Conservation (phyloP, 2,329 filamentous ascomycete species). For the Emericellopsis cladophorae region DNA sequence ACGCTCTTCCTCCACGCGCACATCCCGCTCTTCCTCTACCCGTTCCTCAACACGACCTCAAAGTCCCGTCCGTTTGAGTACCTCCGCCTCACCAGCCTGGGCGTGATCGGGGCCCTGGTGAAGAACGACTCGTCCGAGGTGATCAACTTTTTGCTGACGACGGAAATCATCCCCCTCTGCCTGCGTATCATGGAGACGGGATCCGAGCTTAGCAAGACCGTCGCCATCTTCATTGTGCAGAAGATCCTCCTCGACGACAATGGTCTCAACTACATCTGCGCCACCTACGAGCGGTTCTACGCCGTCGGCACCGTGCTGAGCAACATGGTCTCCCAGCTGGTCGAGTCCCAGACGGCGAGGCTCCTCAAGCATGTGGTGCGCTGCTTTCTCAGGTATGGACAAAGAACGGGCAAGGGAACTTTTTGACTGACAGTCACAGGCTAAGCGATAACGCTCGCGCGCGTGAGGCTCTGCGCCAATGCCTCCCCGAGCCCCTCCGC, state of each 20-base stretch:
- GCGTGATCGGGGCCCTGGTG: conserved; percentile 91
- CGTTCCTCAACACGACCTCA: conserved; percentile 96
- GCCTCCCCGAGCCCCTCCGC: conserved; percentile 93
- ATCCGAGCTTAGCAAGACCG: conserved; percentile 95
- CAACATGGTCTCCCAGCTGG: conserved; percentile 97
- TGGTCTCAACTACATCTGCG: conserved; percentile 94
- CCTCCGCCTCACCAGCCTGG: conserved; percentile 84
- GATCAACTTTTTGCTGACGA: conserved; percentile 97
- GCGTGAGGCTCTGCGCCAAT: conserved; percentile 87
- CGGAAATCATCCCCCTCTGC: conserved; percentile 95
- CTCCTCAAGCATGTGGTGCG: conserved; percentile 95
- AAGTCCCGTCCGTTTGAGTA: conserved; percentile 98
- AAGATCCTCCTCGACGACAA: conserved; percentile 97
- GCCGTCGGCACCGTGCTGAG: conserved; percentile 93
- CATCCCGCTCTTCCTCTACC: conserved; percentile 94
- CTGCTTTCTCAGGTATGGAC: conserved; percentile 78
- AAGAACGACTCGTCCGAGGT: conserved; percentile 99
- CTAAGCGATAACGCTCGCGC: conserved; percentile 93
- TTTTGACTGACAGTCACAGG: conserved; percentile 31
- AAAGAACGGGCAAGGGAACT: background rate
- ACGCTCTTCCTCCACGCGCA: conserved; percentile 90
- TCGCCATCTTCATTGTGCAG: conserved; percentile 98
- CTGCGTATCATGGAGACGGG: conserved; percentile 99
- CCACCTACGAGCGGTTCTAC: conserved; percentile 97
- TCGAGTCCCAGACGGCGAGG: conserved; percentile 92